Conservation (phyloP, 441 rosid species). For the Daphne laureola region DNA sequence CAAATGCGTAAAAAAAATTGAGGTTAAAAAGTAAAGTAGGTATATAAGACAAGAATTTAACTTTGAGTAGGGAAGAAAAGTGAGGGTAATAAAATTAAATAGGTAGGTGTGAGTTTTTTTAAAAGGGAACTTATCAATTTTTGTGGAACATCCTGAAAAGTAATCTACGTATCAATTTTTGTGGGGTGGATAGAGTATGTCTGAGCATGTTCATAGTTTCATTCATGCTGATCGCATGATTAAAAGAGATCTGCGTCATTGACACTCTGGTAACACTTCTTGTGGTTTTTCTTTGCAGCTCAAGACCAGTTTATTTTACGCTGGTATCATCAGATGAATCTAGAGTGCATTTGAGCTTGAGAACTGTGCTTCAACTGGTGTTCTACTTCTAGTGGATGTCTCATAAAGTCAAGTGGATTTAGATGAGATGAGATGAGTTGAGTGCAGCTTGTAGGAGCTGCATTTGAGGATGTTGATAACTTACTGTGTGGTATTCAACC, state of each 20-base stretch:
- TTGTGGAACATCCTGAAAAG: no score
- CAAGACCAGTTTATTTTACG: conserved; percentile 15
- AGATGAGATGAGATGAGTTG: conserved; percentile 53
- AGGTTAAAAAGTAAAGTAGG: no score
- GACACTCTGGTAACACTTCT: conserved; percentile 6
- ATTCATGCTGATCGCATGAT: not conserved
- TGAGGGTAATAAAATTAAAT: no score
- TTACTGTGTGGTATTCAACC: conserved; percentile 36
- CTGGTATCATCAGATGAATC: conserved; percentile 14
- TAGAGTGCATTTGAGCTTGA: conserved; percentile 14
- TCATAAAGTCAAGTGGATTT: conserved; percentile 17
- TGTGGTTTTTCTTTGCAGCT: conserved; percentile 19
- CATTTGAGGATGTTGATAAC: conserved; percentile 68
- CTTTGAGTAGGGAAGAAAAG: no score
- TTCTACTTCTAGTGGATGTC: conserved; percentile 12
- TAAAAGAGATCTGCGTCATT: conserved; percentile 1
- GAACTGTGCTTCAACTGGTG: conserved; percentile 8
- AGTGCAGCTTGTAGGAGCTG: conserved; percentile 76
- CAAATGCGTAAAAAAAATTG: no score
- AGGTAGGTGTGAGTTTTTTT: no score
- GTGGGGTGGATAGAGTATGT: no score
- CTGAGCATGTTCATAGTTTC: not conserved
- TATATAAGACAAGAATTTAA: no score
- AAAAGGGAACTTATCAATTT: no score
- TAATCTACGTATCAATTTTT: no score